Base-by-base conservation (phyloP, 1,284 basidiomycete genomes). In the Ceratobasidium theobromae region DNA sequence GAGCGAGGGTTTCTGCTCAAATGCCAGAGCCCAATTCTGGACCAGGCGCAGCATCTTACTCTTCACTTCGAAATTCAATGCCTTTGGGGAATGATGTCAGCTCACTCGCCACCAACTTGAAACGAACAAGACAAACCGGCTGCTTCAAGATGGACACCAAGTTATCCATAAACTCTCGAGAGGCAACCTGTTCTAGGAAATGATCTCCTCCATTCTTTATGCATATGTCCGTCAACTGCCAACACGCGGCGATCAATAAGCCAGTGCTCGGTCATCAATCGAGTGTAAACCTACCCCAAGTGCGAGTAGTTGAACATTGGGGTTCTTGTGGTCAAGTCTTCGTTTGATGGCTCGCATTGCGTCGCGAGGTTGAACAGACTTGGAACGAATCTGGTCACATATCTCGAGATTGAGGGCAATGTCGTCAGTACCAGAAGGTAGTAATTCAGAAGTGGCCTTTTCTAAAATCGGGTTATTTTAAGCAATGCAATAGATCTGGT, bases 181-280 rank as follows among this genome's bases (percentile, higher is more conserved):
- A 93, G 2, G 89, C 86, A 53, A 96, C 78, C 74, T 95, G 93
- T 1, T 77, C 76, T 49, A 99, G 79, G 73, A 99, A 99, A 65
- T 87, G 86, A 71, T 98, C 94, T 0, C 97, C 97, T 9, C 94
- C 94, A 73, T 99, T 99, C 87, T 99, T 99, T 77, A 99, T 86
- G 73, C 94, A 97, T 11, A 89, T 84, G 77, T 99, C 97, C 55
- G 92, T 88, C 54, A 98, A 80, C 91, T 95, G 70, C 16, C 35
- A 38, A 28, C 62, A 21, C n/a, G 68, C 35, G 16, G 33, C 45
- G 27, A 30, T 43, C 35, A 49, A 33, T 33, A n/a, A 18, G 35
- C 71, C 51, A n/a, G n/a, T n/a, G n/a, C n/a, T n/a, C 43, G 43
- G 53, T 51, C 1, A 18, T 33, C 38, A 30, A 23, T 40, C 27